Evolutionary conservation across 305 asterid genomes (phyloP).

Genomic region (Solanum hybrid): DNA sequence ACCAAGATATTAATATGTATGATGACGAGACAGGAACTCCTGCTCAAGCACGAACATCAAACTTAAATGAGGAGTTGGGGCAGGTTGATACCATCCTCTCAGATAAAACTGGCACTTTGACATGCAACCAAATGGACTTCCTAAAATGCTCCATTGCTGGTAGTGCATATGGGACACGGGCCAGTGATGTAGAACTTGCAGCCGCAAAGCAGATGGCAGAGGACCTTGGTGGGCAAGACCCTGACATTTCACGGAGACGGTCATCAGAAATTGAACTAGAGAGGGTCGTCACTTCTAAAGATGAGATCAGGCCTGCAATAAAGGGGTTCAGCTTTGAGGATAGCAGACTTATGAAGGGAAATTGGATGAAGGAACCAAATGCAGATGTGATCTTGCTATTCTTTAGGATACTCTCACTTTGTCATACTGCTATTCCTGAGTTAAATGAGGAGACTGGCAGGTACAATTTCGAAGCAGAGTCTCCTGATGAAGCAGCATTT

Average conservation of each 20-base stretch:
- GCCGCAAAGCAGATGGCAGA: constrained; percentile 73
- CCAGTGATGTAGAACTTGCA: constrained; percentile 86
- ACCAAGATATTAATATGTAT: constrained; percentile 67
- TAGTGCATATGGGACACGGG: constrained; percentile 54
- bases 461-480: constrained; percentile 73
- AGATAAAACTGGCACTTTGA: constrained; percentile 94
- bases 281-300: constrained; percentile 32
- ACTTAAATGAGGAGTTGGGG: constrained; percentile 84
- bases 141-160: constrained; percentile 90
- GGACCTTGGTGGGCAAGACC: constrained; percentile 44
- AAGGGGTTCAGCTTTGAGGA: constrained; percentile 89
- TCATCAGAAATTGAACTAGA: constrained; percentile 46
- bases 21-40: constrained; percentile 80
- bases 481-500: constrained; percentile 92
- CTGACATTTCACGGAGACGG: neutral
- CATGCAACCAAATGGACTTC: constrained; percentile 96
- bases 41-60: constrained; percentile 87
- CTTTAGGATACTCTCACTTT: constrained; percentile 67
- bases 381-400: constrained; percentile 48
- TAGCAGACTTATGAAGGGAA: constrained; percentile 62
- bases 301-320: constrained; percentile 32
- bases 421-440: constrained; percentile 94
- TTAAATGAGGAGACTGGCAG: constrained; percentile 48
- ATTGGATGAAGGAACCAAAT: constrained; percentile 62
- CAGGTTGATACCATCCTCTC: constrained; percentile 88